Conservation (phyloP, 352 stramenopile genomes). For the Phytopythium kandeliae region DNA sequence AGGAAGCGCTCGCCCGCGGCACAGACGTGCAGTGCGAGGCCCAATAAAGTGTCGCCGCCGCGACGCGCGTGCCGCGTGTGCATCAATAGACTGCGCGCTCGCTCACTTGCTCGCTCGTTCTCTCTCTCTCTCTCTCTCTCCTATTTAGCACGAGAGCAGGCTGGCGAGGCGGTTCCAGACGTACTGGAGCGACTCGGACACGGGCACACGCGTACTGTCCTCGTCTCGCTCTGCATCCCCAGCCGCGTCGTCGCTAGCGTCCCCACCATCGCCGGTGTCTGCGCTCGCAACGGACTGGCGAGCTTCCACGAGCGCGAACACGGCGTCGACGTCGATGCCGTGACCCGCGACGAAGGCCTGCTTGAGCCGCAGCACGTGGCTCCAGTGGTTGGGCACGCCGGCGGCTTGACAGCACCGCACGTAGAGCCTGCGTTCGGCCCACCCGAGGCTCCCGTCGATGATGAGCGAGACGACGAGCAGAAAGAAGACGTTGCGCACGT, state of each 20-base stretch:
- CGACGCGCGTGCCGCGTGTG: background rate
- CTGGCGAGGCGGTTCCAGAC: conserved; percentile 5
- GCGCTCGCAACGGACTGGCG: too few relatives aligned
- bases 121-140: too few relatives aligned
- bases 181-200: conserved; percentile 2
- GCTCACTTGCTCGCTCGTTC: too few relatives aligned
- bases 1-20: background rate
- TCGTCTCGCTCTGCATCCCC: background rate
- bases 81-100: conserved; percentile 1
- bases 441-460: conserved; percentile 41
- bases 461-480: conserved; percentile 36
- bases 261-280: too few relatives aligned
- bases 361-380: conserved; percentile 27
- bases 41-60: background rate
- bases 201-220: conserved; percentile 1
- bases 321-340: conserved; percentile 25
- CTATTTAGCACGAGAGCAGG: conserved; percentile 1
- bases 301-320: conserved; percentile 32
- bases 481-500: conserved; percentile 38
- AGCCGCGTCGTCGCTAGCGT: background rate
- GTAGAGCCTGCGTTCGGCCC: conserved; percentile 33
- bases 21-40: background rate
- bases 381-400: conserved; percentile 31
- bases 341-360: conserved; percentile 30
- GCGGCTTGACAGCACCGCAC: conserved; percentile 33